A percentile compares a stretch with the other conserved stretches of the same genome.
Conservation (phyloP, 129 eudicot genomes). For the Silybum marianum region DNA sequence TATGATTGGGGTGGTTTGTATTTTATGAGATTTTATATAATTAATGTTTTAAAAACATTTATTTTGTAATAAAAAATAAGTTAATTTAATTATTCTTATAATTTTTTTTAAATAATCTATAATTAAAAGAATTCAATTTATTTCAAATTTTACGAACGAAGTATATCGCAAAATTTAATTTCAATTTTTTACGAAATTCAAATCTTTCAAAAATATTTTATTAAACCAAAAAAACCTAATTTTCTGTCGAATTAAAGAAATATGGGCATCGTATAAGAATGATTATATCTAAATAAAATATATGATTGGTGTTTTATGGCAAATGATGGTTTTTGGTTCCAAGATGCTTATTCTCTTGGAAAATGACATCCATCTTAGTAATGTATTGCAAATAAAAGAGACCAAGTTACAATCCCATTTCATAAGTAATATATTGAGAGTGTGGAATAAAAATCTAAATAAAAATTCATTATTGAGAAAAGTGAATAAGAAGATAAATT, state of each 20-base stretch:
- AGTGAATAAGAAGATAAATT: neutral
- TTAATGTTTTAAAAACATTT: neutral
- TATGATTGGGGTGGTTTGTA: neutral
- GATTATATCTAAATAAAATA: neutral
- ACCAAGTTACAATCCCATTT: neutral
- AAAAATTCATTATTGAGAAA: neutral
- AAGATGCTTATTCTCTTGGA: slow-evolving; percentile 23
- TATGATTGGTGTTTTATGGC: neutral
- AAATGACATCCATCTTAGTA: slow-evolving; percentile 19
- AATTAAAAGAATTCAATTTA: neutral
- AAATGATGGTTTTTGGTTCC: slow-evolving; percentile 15
- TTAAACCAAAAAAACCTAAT: neutral
- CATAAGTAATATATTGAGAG: neutral
- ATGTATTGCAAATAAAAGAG: neutral
- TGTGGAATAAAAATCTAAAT: neutral
- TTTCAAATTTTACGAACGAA: neutral
- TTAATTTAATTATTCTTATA: neutral
- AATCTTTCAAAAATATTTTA: neutral
- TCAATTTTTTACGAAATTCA: neutral
- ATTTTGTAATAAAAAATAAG: neutral
- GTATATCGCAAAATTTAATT: neutral
- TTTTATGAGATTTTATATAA: neutral
- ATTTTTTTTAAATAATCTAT: neutral
- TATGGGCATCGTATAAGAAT: neutral
- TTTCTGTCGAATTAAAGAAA: neutral